Evolutionary conservation across 2,329 filamentous ascomycete species (phyloP).

Genomic region (Mariannaea elegans): DNA sequence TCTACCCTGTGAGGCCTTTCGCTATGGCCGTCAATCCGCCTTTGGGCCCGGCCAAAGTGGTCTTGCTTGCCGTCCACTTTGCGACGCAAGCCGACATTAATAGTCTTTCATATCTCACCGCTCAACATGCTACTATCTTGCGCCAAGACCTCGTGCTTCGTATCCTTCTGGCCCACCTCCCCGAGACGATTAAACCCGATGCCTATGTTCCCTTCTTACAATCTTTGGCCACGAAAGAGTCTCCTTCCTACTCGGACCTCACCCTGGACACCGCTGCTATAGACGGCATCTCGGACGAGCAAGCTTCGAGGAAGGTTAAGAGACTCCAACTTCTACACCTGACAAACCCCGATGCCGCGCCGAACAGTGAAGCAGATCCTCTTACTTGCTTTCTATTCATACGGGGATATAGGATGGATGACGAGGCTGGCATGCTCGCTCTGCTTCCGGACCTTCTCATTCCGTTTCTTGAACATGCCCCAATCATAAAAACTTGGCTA

Average conservation of each 20-base stretch:
- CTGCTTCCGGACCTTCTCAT: conserved; percentile 72
- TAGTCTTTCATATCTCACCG: conserved; percentile 67
- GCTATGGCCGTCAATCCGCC: conserved; percentile 39
- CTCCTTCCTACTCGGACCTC: conserved; percentile 51
- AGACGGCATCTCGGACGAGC: conserved; percentile 66
- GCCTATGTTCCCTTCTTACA: conserved; percentile 69
- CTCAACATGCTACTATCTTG: conserved; percentile 65
- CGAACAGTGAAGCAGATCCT: conserved; percentile 60
- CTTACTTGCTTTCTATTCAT: conserved; percentile 73
- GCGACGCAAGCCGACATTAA: conserved; percentile 72
- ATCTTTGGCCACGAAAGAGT: conserved; percentile 61
- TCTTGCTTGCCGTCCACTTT: conserved; percentile 77
- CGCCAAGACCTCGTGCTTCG: conserved; percentile 72
- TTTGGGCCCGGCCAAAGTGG: conserved; percentile 72
- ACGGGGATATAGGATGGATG: conserved; percentile 74
- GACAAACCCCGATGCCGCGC: conserved; percentile 55
- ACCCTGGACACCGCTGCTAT: conserved; percentile 66
- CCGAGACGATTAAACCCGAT: conserved; percentile 73
- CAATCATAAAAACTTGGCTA: conserved; percentile 72
- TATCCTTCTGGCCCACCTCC: conserved; percentile 79
- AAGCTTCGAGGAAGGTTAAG: conserved; percentile 69
- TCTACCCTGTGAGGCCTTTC: not conserved
- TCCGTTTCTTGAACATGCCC: conserved; percentile 72
- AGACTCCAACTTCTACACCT: conserved; percentile 72
- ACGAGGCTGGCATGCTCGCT: conserved; percentile 75